A percentile compares a stretch with the other conserved stretches of the same genome.
These are phyloP conservation scores for Sporothrix humicola DNA, from an alignment of 2,329 filamentous ascomycete species.

Conservation along the genomic window DNA sequence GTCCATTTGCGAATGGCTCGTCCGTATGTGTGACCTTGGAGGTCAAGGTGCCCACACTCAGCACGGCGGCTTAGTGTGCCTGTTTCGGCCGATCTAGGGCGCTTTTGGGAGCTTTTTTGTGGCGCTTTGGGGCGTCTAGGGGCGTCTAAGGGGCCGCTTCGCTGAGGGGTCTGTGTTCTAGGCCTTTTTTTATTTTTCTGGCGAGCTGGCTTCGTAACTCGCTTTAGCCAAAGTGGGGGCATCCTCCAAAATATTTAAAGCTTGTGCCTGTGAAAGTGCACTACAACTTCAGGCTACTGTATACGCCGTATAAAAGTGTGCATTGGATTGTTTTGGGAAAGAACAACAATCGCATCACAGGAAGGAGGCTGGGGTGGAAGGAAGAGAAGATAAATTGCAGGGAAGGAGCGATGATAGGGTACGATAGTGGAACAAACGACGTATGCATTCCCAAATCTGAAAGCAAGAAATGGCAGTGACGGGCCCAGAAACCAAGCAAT, in stretches of 20 bases:
- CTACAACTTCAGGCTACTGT: neutral
- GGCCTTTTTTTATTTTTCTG: neutral
- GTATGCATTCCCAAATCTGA: neutral
- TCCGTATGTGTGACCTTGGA: neutral
- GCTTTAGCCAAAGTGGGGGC: neutral
- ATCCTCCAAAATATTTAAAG: neutral
- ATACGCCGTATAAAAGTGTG: neutral
- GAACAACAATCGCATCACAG: neutral
- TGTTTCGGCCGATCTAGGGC: neutral
- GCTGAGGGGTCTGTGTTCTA: neutral
- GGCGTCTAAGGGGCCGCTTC: no score
- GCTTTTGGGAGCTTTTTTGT: neutral
- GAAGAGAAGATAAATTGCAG: neutral
- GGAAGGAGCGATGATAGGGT: neutral
- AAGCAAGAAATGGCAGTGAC: neutral
- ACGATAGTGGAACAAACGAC: conserved; percentile 8
- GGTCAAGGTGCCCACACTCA: conserved; percentile 9
- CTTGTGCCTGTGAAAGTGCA: neutral
- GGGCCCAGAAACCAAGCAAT: neutral
- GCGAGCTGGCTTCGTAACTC: neutral
- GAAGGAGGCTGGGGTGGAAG: neutral
- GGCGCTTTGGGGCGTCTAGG: neutral
- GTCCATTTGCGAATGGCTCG: neutral
- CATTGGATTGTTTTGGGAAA: neutral
- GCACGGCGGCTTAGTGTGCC: conserved; percentile 7